Evolutionary conservation across 768 basidiomycete species (phyloP).

Genomic region (Hydnomerulius pinastri): DNA sequence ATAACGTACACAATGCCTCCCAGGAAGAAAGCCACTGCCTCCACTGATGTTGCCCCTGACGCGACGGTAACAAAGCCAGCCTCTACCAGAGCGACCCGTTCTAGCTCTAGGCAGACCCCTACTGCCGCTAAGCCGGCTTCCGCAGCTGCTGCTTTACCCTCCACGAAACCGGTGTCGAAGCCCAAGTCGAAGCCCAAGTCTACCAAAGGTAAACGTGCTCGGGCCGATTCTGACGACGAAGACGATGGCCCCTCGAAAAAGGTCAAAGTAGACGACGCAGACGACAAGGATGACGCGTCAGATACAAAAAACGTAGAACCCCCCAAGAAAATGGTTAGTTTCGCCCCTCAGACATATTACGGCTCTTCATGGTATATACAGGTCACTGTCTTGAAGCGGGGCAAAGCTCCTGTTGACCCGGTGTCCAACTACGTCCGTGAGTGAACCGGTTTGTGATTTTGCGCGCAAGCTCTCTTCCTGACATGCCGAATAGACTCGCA

Average conservation of each 20-base stretch:
- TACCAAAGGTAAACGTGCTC: conserved; percentile 25
- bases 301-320: conserved; percentile 28
- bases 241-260: conserved; percentile 15
- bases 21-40: conserved; percentile 43
- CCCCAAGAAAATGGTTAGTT: conserved; percentile 44
- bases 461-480: background rate
- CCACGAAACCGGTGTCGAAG: conserved; percentile 26
- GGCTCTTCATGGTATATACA: conserved; percentile 24
- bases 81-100: conserved; percentile 33
- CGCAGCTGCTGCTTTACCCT: conserved; percentile 18
- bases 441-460: too few species aligned
- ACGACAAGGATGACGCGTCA: conserved; percentile 23
- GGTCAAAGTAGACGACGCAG: conserved; percentile 19
- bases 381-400: conserved; percentile 52
- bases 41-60: conserved; percentile 19
- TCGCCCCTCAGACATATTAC: background rate
- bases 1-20: conserved; percentile 39
- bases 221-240: conserved; percentile 12
- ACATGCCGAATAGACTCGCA: conserved; percentile 43
- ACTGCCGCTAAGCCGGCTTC: conserved; percentile 26
- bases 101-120: conserved; percentile 30
- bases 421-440: conserved; percentile 45
- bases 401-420: conserved; percentile 58
- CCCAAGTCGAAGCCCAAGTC: conserved; percentile 31
- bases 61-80: conserved; percentile 26